Evolutionary conservation across 1,139 yeast genomes (phyloP).

Genomic region (Kodamaea anthophila): DNA sequence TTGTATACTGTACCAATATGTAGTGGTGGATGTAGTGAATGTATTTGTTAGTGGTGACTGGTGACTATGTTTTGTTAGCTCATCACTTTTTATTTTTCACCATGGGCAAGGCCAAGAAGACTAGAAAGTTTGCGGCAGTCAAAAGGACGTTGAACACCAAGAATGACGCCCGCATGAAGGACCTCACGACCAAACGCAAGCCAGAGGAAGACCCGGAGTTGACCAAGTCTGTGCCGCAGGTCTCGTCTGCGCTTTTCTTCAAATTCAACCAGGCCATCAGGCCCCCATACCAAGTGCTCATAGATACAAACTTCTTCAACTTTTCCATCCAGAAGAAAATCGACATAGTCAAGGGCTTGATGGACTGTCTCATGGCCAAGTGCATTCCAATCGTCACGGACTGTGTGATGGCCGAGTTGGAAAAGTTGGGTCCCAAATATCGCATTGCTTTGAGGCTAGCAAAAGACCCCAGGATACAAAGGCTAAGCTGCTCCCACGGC

Average conservation of each 20-base stretch:
- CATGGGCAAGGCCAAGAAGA: conserved; percentile 97
- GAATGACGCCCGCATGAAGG: conserved; percentile 53
- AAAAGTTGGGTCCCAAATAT: conserved; percentile 89
- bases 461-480: conserved; percentile 83
- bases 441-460: conserved; percentile 90
- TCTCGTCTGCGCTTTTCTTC: conserved; percentile 90
- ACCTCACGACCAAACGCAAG: conserved; percentile 17
- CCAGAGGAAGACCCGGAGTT: conserved; percentile 66
- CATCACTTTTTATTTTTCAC: conserved; percentile 2
- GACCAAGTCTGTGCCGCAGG: conserved; percentile 84
- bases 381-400: conserved; percentile 95
- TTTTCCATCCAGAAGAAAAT: conserved; percentile 93
- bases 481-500: conserved; percentile 83
- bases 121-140: conserved; percentile 91
- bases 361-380: conserved; percentile 92
- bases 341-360: conserved; percentile 88
- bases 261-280: conserved; percentile 90
- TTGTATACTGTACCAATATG: too few relatives aligned
- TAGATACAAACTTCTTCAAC: conserved; percentile 95
- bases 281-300: conserved; percentile 93
- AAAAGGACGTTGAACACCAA: conserved; percentile 74
- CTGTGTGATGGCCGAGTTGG: conserved; percentile 97
- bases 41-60: too few relatives aligned
- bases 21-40: too few relatives aligned
- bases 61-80: neutral